Evolutionary conservation across 2,329 filamentous ascomycete genomes (phyloP), one percentile per base, ranked within the genome.

Genomic region (Alternaria arborescens): DNA sequence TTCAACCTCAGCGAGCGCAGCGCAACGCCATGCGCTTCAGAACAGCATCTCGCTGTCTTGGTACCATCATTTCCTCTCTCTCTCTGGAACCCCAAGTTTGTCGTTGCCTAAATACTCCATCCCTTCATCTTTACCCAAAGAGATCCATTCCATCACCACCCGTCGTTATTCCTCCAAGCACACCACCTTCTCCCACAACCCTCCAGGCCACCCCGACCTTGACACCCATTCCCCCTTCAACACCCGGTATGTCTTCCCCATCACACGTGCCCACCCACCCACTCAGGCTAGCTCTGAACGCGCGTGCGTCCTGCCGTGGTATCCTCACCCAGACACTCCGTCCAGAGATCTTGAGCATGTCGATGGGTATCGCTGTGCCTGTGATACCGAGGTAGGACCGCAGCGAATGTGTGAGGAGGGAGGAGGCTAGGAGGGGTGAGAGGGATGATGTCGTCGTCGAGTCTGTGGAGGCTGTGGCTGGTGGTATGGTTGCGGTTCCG

Each of bases 371-470:
- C 11, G 87, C 87, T 2, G 84, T 79, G 11, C 92, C 92, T 0
- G 87, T 88, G 18, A 87, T 79, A 20, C 92, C 92, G 1, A 94
- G 85, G 69, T 91, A 93, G 62, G 90, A 86, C 1, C 82, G 82
- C 8, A 94, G 80, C 0, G 91, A 88, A 1, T 84, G 77, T 2
- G 85, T 86, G 67, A 91, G 86, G 71, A 91, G 88, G 0, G 87
- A 82, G 34, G 86, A 87, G 18, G 86, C 82, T 38, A 88, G 88
- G 3, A 93, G 79, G 3, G 83, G 80, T 76, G 93, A 90, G 28
- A 63, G 10, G 16, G 18, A 24, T 36, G 16, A 41, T 11, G 22
- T n/a, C 28, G 30, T 24, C 34, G 20, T 44, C 34, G 40, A 76
- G 24, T 26, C 24, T 93, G 90, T 22, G 58, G 20, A 10, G 5